These are phyloP conservation scores for Talaromyces sp. DNA, from an alignment of 2,329 filamentous ascomycete species.

Conservation along the genomic window DNA sequence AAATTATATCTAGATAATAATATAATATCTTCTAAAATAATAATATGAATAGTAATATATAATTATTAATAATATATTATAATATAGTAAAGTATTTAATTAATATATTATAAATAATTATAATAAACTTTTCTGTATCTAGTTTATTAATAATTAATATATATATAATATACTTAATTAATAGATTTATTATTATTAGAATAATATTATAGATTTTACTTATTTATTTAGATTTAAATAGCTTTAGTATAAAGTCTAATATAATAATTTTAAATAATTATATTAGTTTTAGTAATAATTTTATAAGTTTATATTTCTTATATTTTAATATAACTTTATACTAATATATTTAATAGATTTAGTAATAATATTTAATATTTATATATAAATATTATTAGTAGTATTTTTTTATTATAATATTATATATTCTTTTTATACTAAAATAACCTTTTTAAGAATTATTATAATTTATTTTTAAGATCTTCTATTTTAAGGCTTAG, in stretches of 20 bases:
- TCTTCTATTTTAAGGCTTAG: too few species aligned
- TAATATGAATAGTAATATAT: neutral
- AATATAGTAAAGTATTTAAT: neutral
- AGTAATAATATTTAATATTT: too few species aligned
- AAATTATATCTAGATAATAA: neutral
- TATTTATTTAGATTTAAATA: neutral
- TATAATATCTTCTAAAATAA: neutral
- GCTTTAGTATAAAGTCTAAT: neutral
- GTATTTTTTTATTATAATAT: too few species aligned
- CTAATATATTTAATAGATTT: too few species aligned
- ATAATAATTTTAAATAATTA: neutral
- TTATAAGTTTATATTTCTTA: too few species aligned
- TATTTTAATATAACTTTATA: too few species aligned
- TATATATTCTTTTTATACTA: too few species aligned
- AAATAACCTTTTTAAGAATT: too few species aligned
- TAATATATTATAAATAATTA: neutral
- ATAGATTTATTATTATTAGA: neutral
- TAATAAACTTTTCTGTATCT: neutral
- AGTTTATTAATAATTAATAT: neutral
- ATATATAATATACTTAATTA: conserved; percentile 5
- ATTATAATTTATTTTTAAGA: too few species aligned
- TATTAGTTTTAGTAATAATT: too few species aligned
- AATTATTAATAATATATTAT: neutral
- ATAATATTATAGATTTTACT: neutral
- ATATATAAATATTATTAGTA: too few species aligned